Evolutionary conservation across 306 rosid genomes (phyloP).

Genomic region (Comarum palustre): DNA sequence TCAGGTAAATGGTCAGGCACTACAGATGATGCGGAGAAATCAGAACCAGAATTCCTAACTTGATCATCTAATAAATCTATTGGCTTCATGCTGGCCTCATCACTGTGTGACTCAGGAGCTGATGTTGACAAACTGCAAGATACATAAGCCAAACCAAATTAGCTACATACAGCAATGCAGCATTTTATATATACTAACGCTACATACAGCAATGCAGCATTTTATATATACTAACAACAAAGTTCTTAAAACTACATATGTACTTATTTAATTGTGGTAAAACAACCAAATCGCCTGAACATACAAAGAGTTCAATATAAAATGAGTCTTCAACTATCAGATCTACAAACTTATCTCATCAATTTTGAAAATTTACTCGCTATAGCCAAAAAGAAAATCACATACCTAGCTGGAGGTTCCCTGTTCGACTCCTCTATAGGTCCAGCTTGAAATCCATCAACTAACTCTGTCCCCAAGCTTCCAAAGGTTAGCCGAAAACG

Average conservation of each 20-base stretch:
- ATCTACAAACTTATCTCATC: not conserved
- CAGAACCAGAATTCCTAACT: slow-evolving; percentile 47
- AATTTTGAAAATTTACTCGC: not conserved
- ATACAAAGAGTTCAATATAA: not conserved
- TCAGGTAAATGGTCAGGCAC: slow-evolving; percentile 63
- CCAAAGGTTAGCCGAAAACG: slow-evolving; percentile 89
- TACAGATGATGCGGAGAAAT: slow-evolving; percentile 57
- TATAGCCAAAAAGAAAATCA: not conserved
- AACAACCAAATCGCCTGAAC: not conserved
- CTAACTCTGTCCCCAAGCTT: slow-evolving; percentile 63
- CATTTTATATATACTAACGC: not conserved
- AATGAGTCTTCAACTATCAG: not conserved
- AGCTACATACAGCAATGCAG: not conserved
- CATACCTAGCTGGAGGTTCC: slow-evolving; percentile 65
- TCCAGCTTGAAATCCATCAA: slow-evolving; percentile 43
- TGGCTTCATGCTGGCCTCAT: slow-evolving; percentile 57
- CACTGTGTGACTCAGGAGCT: slow-evolving; percentile 50
- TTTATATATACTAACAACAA: not conserved
- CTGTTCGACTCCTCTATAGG: slow-evolving; percentile 48
- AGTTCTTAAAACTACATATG: not conserved
- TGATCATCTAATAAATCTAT: slow-evolving; percentile 55
- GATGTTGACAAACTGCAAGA: slow-evolving; percentile 55
- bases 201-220: not conserved
- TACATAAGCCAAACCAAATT: not conserved
- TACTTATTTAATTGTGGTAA: not conserved